Evolutionary conservation across 1,284 basidiomycete species (phyloP).

Genomic region (Takashimella tepidaria): DNA sequence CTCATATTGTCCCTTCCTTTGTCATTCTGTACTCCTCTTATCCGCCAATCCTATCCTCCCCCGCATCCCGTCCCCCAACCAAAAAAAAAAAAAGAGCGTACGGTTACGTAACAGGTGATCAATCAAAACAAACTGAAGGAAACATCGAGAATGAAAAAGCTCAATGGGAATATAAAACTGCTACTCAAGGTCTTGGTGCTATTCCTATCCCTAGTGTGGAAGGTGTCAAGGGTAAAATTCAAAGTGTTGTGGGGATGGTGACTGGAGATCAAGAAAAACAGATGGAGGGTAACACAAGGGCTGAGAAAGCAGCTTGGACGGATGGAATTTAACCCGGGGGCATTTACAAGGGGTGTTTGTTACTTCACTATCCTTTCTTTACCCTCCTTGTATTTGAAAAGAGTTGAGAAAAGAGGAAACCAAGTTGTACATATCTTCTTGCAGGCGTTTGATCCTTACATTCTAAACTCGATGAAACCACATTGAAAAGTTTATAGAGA

Average conservation of each 20-base stretch:
- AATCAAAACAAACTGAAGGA: slow-evolving; percentile 36
- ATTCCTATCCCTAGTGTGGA: slow-evolving; percentile 30
- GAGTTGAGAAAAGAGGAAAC: no score
- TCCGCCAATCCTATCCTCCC: not conserved
- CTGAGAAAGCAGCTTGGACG: slow-evolving; percentile 45
- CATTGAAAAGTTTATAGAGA: no score
- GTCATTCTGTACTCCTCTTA: not conserved
- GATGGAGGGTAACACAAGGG: slow-evolving; percentile 40
- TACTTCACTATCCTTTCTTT: no score
- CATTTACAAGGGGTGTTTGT: no score
- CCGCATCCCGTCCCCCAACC: not conserved
- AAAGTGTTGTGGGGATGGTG: slow-evolving; percentile 41
- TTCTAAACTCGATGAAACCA: no score
- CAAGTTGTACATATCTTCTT: no score
- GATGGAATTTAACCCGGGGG: slow-evolving; percentile 22
- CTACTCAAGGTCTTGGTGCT: slow-evolving; percentile 13
- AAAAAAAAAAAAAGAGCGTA: slow-evolving; percentile 21
- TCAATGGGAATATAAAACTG: slow-evolving; percentile 41
- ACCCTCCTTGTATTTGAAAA: no score
- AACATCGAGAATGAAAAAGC: slow-evolving; percentile 43
- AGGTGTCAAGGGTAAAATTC: slow-evolving; percentile 37
- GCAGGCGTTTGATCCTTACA: no score
- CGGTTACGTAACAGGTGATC: slow-evolving; percentile 45
- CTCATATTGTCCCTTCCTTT: not conserved
- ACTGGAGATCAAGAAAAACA: slow-evolving; percentile 42